phyloP scores from a whole-genome alignment of 768 basidiomycete genomes.

The Psilocybe tampanensis region DNA sequence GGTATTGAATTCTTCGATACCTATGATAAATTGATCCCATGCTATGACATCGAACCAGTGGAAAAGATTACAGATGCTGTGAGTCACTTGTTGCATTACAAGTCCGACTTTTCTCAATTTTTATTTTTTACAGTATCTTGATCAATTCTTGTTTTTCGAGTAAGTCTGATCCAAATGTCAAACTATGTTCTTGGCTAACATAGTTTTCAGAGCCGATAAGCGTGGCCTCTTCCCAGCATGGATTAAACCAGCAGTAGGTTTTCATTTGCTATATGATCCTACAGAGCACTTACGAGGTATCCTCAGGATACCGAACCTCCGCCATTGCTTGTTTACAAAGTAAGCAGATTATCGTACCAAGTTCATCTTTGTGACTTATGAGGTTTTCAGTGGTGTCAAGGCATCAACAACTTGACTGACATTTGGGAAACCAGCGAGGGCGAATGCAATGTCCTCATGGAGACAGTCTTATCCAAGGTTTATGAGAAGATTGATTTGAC shows the following conservation, averaged over 20 bases:
- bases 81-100: constrained; percentile 27
- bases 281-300: constrained; percentile 4
- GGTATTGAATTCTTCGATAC: constrained; percentile 98
- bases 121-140: constrained; percentile 66
- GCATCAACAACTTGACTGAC: constrained; percentile 97
- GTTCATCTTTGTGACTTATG: background rate
- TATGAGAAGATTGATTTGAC: constrained; percentile 99
- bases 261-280: background rate
- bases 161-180: constrained; percentile 25
- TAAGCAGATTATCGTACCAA: constrained; percentile 17
- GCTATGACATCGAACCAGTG: constrained; percentile 98
- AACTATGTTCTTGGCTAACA: background rate
- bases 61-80: constrained; percentile 99
- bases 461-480: constrained; percentile 95
- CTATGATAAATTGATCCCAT: constrained; percentile 97
- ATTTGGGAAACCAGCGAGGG: constrained; percentile 99
- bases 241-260: constrained; percentile 88
- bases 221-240: constrained; percentile 97
- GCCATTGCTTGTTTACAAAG: constrained; percentile 94
- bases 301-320: constrained; percentile 89
- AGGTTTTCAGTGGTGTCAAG: constrained; percentile 84
- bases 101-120: background rate
- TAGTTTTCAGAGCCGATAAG: constrained; percentile 74
- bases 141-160: constrained; percentile 99
- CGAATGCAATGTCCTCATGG: constrained; percentile 98